phyloP scores from a whole-genome alignment of 139 green algal species.

The Spirogloea muscicola region DNA sequence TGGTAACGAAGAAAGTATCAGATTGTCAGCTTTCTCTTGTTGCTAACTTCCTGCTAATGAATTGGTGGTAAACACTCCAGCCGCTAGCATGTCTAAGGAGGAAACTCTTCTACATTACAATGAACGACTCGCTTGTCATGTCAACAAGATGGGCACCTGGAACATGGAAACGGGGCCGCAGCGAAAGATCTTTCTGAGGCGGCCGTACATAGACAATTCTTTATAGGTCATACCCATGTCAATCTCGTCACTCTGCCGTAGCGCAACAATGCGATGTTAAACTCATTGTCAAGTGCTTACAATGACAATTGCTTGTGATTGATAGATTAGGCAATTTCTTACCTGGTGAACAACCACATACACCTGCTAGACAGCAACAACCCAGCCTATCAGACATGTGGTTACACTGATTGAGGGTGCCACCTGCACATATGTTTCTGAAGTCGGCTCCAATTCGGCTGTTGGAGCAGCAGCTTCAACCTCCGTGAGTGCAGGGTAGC shows the following conservation, averaged over 20 bases:
- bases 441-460: constrained; percentile 89
- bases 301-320: no score
- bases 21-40: not conserved
- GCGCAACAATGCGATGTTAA: no score
- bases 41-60: not conserved
- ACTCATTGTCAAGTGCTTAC: no score
- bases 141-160: constrained; percentile 28
- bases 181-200: constrained; percentile 79
- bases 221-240: constrained; percentile 71
- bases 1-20: constrained; percentile 52
- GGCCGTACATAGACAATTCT: constrained; percentile 84
- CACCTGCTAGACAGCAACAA: no score
- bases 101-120: not conserved
- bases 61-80: not conserved
- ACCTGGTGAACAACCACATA: no score
- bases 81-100: not conserved
- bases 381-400: no score
- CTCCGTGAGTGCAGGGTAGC: constrained; percentile 68
- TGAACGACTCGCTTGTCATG: not conserved
- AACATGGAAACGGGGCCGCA: constrained; percentile 91
- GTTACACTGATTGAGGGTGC: no score
- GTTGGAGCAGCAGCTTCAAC: constrained; percentile 83
- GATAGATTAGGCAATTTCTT: no score
- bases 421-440: constrained; percentile 47
- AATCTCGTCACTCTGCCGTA: constrained; percentile 61